A percentile compares a stretch with the other conserved stretches of the same genome.
phyloP scores from a whole-genome alignment of 345 rosid genomes.

The Turritis glabra region DNA sequence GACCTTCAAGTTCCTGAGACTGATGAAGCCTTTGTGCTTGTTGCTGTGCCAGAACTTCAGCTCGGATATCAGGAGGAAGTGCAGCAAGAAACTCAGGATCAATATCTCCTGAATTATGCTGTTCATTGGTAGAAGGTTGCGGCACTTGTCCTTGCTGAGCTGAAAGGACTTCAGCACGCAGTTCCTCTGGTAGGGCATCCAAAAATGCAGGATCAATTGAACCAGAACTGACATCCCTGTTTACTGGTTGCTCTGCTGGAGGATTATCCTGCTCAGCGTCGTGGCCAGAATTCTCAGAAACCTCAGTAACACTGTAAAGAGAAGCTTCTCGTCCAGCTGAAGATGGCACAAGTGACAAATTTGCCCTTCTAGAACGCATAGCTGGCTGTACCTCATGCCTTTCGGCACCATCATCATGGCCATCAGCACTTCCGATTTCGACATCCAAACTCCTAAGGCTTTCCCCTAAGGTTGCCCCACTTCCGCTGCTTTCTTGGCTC shows the following conservation, averaged over 20 bases:
- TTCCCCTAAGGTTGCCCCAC: conserved; percentile 96
- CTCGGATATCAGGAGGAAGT: conserved; percentile 94
- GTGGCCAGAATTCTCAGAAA: conserved; percentile 80
- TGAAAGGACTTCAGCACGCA: conserved; percentile 95
- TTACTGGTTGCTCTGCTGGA: conserved; percentile 62
- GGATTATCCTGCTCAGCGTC: conserved; percentile 84
- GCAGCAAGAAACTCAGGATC: conserved; percentile 99
- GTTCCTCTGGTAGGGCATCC: conserved; percentile 96
- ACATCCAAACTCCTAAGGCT: conserved; percentile 97
- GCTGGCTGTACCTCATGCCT: conserved; percentile 76
- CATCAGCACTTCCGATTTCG: conserved; percentile 99
- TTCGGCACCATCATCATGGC: conserved; percentile 94
- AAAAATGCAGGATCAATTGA: conserved; percentile 96
- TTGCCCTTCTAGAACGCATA: conserved; percentile 64
- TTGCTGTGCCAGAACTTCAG: conserved; percentile 94
- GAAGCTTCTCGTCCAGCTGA: conserved; percentile 68
- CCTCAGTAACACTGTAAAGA: conserved; percentile 91
- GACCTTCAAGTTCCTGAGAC: conserved; percentile 97
- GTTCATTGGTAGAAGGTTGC: conserved; percentile 70
- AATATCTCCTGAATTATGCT: conserved; percentile 75
- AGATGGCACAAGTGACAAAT: conserved; percentile 56
- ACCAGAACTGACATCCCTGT: conserved; percentile 63
- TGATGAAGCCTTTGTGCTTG: conserved; percentile 91
- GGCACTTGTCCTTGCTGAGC: conserved; percentile 85
- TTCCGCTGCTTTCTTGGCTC: conserved; percentile 95